Evolutionary conservation across 176 grass and related monocot species (phyloP).

Genomic region (Lolium perenne): DNA sequence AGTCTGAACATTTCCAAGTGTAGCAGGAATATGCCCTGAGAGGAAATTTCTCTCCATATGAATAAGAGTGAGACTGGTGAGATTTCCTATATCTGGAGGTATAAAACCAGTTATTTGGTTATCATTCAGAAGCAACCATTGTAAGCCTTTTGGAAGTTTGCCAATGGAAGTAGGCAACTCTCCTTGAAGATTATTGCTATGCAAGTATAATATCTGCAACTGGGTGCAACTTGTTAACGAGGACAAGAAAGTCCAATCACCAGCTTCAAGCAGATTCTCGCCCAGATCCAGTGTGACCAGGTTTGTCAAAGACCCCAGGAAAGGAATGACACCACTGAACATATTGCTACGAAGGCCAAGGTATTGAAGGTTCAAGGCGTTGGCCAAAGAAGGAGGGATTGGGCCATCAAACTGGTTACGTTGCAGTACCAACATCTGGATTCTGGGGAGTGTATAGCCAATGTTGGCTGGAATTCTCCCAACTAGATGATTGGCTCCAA

Average conservation of each 20-base stretch:
- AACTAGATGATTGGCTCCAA: slow-evolving; percentile 26
- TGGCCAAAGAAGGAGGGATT: slow-evolving; percentile 40
- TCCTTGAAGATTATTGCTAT: slow-evolving; percentile 39
- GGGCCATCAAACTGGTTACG: slow-evolving; percentile 42
- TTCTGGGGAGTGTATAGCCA: slow-evolving; percentile 28
- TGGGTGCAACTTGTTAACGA: slow-evolving; percentile 29
- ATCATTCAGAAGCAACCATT: not conserved
- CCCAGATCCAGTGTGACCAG: not conserved
- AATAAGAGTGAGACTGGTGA: slow-evolving; percentile 21
- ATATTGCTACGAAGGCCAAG: slow-evolving; percentile 15
- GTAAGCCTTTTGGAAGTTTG: slow-evolving; percentile 27
- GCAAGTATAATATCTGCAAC: not conserved
- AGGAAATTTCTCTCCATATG: slow-evolving; percentile 24
- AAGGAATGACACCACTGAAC: slow-evolving; percentile 34
- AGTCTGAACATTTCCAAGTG: slow-evolving; percentile 1
- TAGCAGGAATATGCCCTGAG: not conserved
- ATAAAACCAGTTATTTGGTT: slow-evolving; percentile 30
- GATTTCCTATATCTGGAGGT: slow-evolving; percentile 32
- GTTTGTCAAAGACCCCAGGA: slow-evolving; percentile 14
- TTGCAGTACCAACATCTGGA: slow-evolving; percentile 15
- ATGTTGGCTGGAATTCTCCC: slow-evolving; percentile 37
- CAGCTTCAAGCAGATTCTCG: slow-evolving; percentile 28
- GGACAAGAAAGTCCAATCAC: slow-evolving; percentile 43
- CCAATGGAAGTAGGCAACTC: slow-evolving; percentile 30
- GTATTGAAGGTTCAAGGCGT: slow-evolving; percentile 18